phyloP scores from a whole-genome alignment of 2,329 filamentous ascomycete species.

The Zasmidium angulare region DNA sequence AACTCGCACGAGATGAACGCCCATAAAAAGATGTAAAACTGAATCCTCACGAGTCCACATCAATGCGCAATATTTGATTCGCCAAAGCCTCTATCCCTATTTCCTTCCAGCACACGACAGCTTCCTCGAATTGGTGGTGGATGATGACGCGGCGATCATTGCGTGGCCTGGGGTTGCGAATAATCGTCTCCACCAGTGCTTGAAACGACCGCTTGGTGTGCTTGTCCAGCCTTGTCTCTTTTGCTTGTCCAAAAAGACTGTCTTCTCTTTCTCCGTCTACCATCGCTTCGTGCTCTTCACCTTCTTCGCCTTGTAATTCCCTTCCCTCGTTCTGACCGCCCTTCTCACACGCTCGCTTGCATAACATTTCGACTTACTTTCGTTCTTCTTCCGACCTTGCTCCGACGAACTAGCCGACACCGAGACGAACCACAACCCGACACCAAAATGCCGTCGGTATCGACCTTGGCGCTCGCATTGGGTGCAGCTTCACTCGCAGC shows the following conservation, averaged over 20 bases:
- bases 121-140: too few relatives aligned
- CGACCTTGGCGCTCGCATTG: slow-evolving; percentile 37
- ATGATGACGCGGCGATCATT: too few relatives aligned
- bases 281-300: not conserved
- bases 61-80: too few relatives aligned
- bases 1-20: too few relatives aligned
- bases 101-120: too few relatives aligned
- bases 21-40: too few relatives aligned
- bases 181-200: slow-evolving; percentile 4
- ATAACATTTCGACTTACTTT: not conserved
- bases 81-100: too few relatives aligned
- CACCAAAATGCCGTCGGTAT: slow-evolving; percentile 10
- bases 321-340: not conserved
- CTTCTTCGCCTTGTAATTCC: slow-evolving; percentile 4
- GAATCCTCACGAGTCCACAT: too few relatives aligned
- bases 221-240: slow-evolving; percentile 6
- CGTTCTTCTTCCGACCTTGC: not conserved
- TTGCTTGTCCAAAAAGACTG: not conserved
- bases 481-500: slow-evolving; percentile 48
- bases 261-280: not conserved
- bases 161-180: too few relatives aligned
- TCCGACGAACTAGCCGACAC: not conserved
- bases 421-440: not conserved
- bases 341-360: not conserved
- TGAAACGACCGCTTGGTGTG: slow-evolving; percentile 8